phyloP scores from a whole-genome alignment of 148 eudicot species.

The Heliamphora exappendiculata region DNA sequence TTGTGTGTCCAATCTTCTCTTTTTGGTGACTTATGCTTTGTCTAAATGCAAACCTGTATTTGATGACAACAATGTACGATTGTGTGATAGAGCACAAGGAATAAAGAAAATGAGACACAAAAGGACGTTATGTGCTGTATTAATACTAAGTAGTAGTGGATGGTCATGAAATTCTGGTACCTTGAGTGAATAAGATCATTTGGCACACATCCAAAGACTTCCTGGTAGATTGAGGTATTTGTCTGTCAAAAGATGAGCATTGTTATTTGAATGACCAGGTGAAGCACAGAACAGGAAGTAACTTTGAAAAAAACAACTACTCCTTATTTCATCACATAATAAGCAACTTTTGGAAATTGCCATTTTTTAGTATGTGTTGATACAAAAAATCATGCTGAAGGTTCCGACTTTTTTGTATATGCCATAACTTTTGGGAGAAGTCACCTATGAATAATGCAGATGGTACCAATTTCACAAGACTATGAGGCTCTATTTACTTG shows the following conservation, averaged over 20 bases:
- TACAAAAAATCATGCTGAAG: not conserved
- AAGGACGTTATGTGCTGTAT: not conserved
- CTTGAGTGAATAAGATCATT: slow-evolving; percentile 77
- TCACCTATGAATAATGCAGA: not conserved
- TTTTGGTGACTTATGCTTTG: slow-evolving; percentile 53
- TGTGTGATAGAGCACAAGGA: not conserved
- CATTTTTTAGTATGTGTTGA: not conserved
- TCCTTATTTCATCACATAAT: not conserved
- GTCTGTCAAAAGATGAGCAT: slow-evolving; percentile 31
- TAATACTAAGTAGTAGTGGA: not conserved
- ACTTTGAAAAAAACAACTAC: not conserved
- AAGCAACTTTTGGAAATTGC: not conserved
- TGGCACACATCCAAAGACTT: slow-evolving; percentile 67
- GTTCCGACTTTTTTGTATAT: not conserved
- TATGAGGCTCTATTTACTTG: not conserved
- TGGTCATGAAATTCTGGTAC: slow-evolving; percentile 22
- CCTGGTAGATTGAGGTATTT: slow-evolving; percentile 57
- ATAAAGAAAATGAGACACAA: not conserved
- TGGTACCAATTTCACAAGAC: not conserved
- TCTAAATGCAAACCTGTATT: slow-evolving; percentile 53
- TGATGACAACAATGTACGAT: not conserved
- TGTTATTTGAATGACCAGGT: not conserved
- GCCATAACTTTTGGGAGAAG: not conserved
- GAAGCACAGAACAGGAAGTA: not conserved
- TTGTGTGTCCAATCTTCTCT: slow-evolving; percentile 64